These are phyloP conservation scores for Clonostachys chloroleuca DNA, from an alignment of 2,329 filamentous ascomycete species.

Conservation along the genomic window DNA sequence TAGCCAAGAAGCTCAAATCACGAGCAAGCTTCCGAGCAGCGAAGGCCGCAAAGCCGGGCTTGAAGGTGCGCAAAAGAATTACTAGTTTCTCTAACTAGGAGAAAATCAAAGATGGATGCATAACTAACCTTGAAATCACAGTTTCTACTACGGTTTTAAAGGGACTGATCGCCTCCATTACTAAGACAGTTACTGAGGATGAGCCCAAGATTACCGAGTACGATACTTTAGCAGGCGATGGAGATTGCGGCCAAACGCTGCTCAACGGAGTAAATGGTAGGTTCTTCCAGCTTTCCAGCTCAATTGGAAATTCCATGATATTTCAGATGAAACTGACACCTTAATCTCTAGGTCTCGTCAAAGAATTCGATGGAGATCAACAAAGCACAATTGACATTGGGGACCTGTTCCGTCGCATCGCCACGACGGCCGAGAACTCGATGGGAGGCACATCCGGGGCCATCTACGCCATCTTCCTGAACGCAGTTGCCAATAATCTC, in stretches of 20 bases:
- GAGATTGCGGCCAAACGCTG: constrained; percentile 83
- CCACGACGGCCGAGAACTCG: constrained; percentile 48
- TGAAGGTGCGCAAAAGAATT: no score
- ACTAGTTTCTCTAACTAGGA: no score
- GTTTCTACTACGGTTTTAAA: constrained; percentile 42
- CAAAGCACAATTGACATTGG: constrained; percentile 47
- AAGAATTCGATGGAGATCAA: constrained; percentile 37
- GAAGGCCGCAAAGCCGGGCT: constrained; percentile 8
- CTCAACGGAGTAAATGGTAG: constrained; percentile 76
- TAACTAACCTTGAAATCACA: constrained; percentile 6
- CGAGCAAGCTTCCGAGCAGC: constrained; percentile 29
- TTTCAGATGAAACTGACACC: constrained; percentile 39
- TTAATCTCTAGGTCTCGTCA: constrained; percentile 35
- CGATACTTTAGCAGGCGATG: constrained; percentile 83
- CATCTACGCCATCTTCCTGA: constrained; percentile 79
- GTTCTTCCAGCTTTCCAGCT: constrained; percentile 15
- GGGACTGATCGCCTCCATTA: constrained; percentile 40
- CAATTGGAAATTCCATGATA: constrained; percentile 32
- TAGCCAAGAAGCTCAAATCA: constrained; percentile 58
- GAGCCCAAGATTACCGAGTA: constrained; percentile 70
- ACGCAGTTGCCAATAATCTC: constrained; percentile 68
- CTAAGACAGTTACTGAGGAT: constrained; percentile 53
- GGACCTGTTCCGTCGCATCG: constrained; percentile 42
- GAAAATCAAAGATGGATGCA: no score
- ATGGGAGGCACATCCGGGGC: constrained; percentile 62